phyloP scores from a whole-genome alignment of 2,329 filamentous ascomycete genomes.

The Penicillium sp. region DNA sequence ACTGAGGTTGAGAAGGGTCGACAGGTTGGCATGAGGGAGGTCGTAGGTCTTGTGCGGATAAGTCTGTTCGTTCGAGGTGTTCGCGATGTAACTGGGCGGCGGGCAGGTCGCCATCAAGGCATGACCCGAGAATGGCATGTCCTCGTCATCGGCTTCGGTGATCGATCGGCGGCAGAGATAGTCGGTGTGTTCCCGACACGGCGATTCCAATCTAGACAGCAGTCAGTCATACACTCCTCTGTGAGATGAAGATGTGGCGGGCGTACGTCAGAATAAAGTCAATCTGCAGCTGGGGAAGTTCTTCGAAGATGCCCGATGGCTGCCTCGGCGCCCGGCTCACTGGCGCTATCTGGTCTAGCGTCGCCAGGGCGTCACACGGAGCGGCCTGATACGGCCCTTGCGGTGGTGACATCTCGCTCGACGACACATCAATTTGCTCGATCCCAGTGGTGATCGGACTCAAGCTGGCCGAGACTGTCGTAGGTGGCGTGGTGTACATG shows the following conservation, averaged over 20 bases:
- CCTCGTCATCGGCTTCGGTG: conserved; percentile 51
- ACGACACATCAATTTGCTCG: too few species aligned
- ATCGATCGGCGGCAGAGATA: conserved; percentile 74
- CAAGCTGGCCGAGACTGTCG: too few species aligned
- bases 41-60: conserved; percentile 70
- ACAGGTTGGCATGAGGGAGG: conserved; percentile 64
- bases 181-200: conserved; percentile 52
- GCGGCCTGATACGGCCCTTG: too few species aligned
- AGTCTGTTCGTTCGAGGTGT: conserved; percentile 44
- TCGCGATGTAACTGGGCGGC: conserved; percentile 55
- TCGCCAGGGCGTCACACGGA: too few species aligned
- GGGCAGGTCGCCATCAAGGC: conserved; percentile 89
- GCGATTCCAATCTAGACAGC: conserved; percentile 54
- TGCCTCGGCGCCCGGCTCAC: conserved; percentile 11
- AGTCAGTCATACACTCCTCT: too few species aligned
- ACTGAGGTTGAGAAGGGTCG: conserved; percentile 76
- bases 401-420: too few species aligned
- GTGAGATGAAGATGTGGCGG: conserved; percentile 25
- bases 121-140: conserved; percentile 64
- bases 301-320: conserved; percentile 35
- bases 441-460: too few species aligned
- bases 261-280: conserved; percentile 43
- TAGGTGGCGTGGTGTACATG: too few species aligned
- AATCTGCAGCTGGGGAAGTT: conserved; percentile 40
- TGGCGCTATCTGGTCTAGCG: too few species aligned